Evolutionary conservation across 2,329 filamentous ascomycete species (phyloP), one percentile per base, ranked within the genome.

Genomic region (Monilinia laxa): DNA sequence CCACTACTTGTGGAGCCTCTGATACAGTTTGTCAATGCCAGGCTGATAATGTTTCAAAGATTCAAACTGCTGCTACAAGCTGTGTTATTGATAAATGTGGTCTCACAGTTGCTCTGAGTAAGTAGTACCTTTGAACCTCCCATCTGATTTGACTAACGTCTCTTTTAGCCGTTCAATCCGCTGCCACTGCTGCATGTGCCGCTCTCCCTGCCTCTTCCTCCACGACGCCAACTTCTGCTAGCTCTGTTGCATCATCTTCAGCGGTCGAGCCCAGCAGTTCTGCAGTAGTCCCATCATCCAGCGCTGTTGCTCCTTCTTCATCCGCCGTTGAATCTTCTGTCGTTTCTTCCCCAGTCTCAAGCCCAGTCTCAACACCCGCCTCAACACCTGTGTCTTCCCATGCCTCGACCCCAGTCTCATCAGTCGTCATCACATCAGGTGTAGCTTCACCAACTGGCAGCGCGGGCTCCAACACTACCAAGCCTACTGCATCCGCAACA

Each of bases 11-110:
- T 52, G 56, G 55, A 49, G 25, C 31, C 18, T 25, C 58, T 11
- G 65, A 66, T 66, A 63, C 23, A 16, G n/a, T 52, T 25, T 66
- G 65, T 18, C 65, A 66, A 40, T 66, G 65, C 35, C 1, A 51
- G 20, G 4, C 51, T 31, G 65, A 54, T 28, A 66, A 64, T 28
- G 25, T 40, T n/a, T 35, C 40, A 18, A 56, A 35, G 18, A 66
- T 66, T 49, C 58, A 62, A 25, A 38, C 14, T 4, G 65, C 51
- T 49, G 65, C 65, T 64, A 63, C 57, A 49, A 57, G 7, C 16
- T 66, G 65, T 55, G 65, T 66, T 49, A 51, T 66, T 38, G 20
- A 14, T 1, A 20, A 11, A 10, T 66, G 65, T 23, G 58, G 51
- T 9, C 11, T 66, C 7, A 53, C 51, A 28, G 58, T 63, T 9